Evolutionary conservation across 305 asterid genomes (phyloP).

Genomic region (Andrographis paniculata): DNA sequence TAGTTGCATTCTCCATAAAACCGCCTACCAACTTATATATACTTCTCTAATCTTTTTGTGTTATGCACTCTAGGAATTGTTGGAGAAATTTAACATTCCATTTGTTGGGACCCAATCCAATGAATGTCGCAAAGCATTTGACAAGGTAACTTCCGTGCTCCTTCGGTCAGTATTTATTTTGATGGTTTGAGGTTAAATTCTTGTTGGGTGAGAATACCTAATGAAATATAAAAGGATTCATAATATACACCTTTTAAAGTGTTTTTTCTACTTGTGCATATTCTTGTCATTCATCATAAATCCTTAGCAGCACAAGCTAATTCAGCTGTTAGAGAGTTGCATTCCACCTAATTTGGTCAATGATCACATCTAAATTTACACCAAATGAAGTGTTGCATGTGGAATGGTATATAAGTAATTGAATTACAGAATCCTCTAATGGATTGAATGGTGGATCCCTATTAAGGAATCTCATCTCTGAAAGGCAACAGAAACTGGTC

Average conservation of each 20-base stretch:
- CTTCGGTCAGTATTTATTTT: conserved; percentile 1
- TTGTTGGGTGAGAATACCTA: not conserved
- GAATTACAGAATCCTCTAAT: conserved; percentile 1
- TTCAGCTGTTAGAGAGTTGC: not conserved
- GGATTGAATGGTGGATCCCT: conserved; percentile 4
- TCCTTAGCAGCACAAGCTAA: not conserved
- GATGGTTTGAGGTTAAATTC: too few relatives aligned
- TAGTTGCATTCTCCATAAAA: conserved; percentile 1
- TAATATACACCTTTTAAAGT: not conserved
- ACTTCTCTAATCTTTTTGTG: not conserved
- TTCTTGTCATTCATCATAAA: conserved; percentile 8
- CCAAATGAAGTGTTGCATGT: not conserved
- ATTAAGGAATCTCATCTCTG: not conserved
- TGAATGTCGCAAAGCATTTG: conserved; percentile 77
- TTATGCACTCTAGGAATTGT: conserved; percentile 43
- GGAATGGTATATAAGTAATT: not conserved
- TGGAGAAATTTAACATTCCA: conserved; percentile 61
- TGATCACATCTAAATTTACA: not conserved
- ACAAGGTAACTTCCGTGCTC: conserved; percentile 44
- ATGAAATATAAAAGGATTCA: not conserved
- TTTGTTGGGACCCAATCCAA: conserved; percentile 65
- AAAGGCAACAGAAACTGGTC: conserved; percentile 2
- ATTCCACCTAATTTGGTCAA: not conserved
- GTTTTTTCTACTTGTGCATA: not conserved
- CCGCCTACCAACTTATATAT: conserved; percentile 1